Conservation (phyloP, 1,139 yeast genomes). For the Debaryomyces udenii region DNA sequence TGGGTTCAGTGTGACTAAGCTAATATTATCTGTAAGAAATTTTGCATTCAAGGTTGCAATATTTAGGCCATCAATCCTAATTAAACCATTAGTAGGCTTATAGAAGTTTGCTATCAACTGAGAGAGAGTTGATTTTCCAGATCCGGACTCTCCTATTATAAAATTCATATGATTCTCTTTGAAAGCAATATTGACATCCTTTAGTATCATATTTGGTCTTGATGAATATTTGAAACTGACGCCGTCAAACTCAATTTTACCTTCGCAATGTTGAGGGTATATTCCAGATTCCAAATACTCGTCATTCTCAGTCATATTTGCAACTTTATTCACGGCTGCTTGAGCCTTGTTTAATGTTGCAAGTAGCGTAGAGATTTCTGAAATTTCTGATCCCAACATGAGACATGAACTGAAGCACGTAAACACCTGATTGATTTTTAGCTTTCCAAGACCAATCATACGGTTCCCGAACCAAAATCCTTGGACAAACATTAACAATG, state of each 20-base stretch:
- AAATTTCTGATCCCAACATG: conserved; percentile 62
- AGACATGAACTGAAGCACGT: conserved; percentile 85
- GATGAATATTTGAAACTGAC: conserved; percentile 66
- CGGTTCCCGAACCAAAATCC: conserved; percentile 88
- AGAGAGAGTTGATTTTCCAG: conserved; percentile 86
- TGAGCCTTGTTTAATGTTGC: conserved; percentile 63
- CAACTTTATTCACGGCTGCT: conserved; percentile 55
- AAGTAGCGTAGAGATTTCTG: conserved; percentile 53
- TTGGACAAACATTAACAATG: conserved; percentile 79
- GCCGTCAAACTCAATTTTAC: conserved; percentile 52
- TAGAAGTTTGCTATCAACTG: conserved; percentile 66
- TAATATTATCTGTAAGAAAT: conserved; percentile 66
- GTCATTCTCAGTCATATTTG: conserved; percentile 23
- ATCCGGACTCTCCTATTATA: conserved; percentile 84
- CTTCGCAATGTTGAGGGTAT: conserved; percentile 38
- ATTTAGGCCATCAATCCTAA: conserved; percentile 58
- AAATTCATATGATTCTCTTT: conserved; percentile 54
- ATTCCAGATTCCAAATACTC: conserved; percentile 20
- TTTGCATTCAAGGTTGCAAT: conserved; percentile 42
- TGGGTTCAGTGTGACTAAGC: conserved; percentile 73
- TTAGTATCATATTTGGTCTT: conserved; percentile 51
- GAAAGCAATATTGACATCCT: conserved; percentile 48
- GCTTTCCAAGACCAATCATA: conserved; percentile 54
- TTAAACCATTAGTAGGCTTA: conserved; percentile 58
- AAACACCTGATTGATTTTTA: conserved; percentile 64